These are phyloP conservation scores for Aspergillus versicolor DNA, from an alignment of 2,329 filamentous ascomycete genomes.

Conservation along the genomic window DNA sequence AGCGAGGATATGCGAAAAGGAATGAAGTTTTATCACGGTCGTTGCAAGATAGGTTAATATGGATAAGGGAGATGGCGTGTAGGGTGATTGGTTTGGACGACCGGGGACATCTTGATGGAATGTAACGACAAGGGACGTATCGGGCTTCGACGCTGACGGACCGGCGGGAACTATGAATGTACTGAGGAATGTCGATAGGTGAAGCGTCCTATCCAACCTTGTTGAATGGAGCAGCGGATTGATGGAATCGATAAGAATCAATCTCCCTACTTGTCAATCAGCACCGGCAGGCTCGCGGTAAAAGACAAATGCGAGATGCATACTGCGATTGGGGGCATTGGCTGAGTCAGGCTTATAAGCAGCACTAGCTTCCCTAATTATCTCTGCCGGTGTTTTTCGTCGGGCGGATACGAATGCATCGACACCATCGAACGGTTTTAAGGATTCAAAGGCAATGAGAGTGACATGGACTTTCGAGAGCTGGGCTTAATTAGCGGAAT, in stretches of 20 bases:
- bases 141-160: slow-evolving; percentile 29
- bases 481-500: slow-evolving; percentile 15
- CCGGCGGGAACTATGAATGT: slow-evolving; percentile 60
- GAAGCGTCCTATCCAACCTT: slow-evolving; percentile 50
- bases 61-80: slow-evolving; percentile 66
- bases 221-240: slow-evolving; percentile 57
- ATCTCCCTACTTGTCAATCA: slow-evolving; percentile 53
- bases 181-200: slow-evolving; percentile 68
- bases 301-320: slow-evolving; percentile 9
- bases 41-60: slow-evolving; percentile 85
- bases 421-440: slow-evolving; percentile 62
- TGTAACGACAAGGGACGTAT: slow-evolving; percentile 70
- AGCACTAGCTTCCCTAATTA: slow-evolving; percentile 61
- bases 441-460: slow-evolving; percentile 74
- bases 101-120: slow-evolving; percentile 81
- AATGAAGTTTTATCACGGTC: slow-evolving; percentile 71
- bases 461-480: slow-evolving; percentile 66
- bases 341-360: slow-evolving; percentile 24
- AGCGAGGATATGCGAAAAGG: slow-evolving; percentile 71
- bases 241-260: slow-evolving; percentile 79
- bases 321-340: slow-evolving; percentile 27
- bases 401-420: slow-evolving; percentile 67
- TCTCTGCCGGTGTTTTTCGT: slow-evolving; percentile 55
- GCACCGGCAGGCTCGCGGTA: not conserved
- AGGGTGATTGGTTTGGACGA: slow-evolving; percentile 35